These are phyloP conservation scores for Vigna mungo DNA, from an alignment of 306 rosid genomes.

Conservation along the genomic window DNA sequence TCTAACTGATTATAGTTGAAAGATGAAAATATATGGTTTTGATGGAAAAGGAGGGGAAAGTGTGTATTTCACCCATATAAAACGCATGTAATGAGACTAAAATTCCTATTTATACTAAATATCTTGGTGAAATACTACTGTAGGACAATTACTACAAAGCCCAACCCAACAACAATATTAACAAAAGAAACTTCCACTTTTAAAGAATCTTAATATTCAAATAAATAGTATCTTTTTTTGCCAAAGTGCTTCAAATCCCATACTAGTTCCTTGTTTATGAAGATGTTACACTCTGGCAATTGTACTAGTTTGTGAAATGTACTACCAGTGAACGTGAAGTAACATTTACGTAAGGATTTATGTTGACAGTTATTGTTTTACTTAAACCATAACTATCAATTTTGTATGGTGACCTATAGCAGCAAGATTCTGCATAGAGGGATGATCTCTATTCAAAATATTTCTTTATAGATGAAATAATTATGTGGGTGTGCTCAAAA, in stretches of 20 bases:
- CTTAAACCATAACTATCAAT: not conserved
- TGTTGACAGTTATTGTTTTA: not conserved
- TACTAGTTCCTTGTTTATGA: too few species aligned
- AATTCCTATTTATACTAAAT: not conserved
- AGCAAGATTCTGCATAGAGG: not conserved
- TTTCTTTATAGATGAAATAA: too few species aligned
- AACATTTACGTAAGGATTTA: not conserved
- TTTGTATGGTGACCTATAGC: not conserved
- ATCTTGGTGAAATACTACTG: not conserved
- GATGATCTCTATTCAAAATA: not conserved
- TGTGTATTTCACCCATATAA: not conserved
- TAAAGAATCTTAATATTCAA: not conserved
- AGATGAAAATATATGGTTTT: not conserved
- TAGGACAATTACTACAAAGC: not conserved
- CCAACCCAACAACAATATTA: not conserved
- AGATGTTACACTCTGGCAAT: too few species aligned
- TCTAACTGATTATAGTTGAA: slow-evolving; percentile 1
- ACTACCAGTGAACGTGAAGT: not conserved
- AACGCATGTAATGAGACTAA: not conserved
- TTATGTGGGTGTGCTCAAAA: too few species aligned
- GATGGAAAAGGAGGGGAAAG: not conserved
- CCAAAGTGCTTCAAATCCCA: not conserved
- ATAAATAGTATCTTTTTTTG: not conserved
- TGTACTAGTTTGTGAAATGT: too few species aligned
- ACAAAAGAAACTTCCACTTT: not conserved